These are phyloP conservation scores for Candida schatavii DNA, from an alignment of 805 yeast species.

Conservation along the genomic window DNA sequence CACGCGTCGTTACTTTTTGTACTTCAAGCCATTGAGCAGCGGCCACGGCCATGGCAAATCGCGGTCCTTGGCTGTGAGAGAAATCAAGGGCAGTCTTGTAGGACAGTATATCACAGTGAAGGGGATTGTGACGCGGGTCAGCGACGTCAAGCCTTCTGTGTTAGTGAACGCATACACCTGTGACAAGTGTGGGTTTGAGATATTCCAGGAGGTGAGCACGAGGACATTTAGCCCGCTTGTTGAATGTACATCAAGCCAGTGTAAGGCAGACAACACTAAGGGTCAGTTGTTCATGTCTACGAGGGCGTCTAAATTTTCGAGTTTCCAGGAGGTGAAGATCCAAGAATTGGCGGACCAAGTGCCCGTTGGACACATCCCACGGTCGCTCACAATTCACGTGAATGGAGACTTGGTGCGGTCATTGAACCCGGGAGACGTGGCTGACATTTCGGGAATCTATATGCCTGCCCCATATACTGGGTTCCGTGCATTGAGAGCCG, in stretches of 20 bases:
- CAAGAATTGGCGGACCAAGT: constrained; percentile 96
- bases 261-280: constrained; percentile 72
- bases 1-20: constrained; percentile 81
- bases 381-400: constrained; percentile 81
- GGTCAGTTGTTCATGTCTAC: constrained; percentile 92
- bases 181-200: constrained; percentile 95
- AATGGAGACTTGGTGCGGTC: constrained; percentile 87
- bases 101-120: constrained; percentile 88
- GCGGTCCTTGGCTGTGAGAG: constrained; percentile 82
- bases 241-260: constrained; percentile 82
- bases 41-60: constrained; percentile 19
- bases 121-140: constrained; percentile 92
- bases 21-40: constrained; percentile 75
- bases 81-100: constrained; percentile 75
- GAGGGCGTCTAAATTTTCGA: constrained; percentile 91
- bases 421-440: constrained; percentile 91
- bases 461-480: constrained; percentile 97
- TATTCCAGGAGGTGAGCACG: constrained; percentile 89
- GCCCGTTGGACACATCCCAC: constrained; percentile 97
- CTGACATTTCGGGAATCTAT: constrained; percentile 88
- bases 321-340: constrained; percentile 92
- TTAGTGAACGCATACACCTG: constrained; percentile 94
- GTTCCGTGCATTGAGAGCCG: constrained; percentile 87
- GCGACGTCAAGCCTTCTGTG: constrained; percentile 93
- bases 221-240: constrained; percentile 81